Conservation (phyloP, 768 basidiomycete genomes). For the Mycena crocata region DNA sequence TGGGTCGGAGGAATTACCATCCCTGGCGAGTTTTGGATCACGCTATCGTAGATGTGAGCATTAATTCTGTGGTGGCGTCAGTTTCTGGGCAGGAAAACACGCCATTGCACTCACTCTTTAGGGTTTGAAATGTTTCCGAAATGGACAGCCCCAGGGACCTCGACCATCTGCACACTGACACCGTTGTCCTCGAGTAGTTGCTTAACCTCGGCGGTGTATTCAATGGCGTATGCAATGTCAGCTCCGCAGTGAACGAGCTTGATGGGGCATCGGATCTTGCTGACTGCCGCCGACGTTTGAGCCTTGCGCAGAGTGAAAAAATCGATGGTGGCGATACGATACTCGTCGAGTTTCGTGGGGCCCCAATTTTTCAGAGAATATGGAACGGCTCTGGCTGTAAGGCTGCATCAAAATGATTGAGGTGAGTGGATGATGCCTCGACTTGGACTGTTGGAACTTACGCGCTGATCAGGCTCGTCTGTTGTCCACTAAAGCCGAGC, state of each 20-base stretch:
- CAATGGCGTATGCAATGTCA: conserved; percentile 39
- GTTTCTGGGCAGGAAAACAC: background rate
- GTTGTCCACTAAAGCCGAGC: conserved; percentile 30
- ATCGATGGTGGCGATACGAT: conserved; percentile 28
- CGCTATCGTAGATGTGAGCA: conserved; percentile 19
- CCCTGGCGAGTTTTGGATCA: conserved; percentile 21
- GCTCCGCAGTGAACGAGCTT: conserved; percentile 39
- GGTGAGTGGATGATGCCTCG: background rate
- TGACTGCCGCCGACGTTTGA: conserved; percentile 26
- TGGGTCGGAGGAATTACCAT: conserved; percentile 24
- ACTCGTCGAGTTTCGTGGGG: conserved; percentile 8
- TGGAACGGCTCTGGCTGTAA: conserved; percentile 22
- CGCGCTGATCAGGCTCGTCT: conserved; percentile 30
- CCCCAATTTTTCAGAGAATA: conserved; percentile 33
- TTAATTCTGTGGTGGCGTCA: conserved; percentile 20
- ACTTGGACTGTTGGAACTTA: background rate
- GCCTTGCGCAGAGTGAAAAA: conserved; percentile 32
- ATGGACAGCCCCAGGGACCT: conserved; percentile 34
- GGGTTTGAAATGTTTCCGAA: conserved; percentile 34
- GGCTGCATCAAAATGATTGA: conserved; percentile 4
- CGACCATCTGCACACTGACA: conserved; percentile 27
- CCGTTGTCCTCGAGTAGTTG: conserved; percentile 37
- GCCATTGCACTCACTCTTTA: conserved; percentile 25
- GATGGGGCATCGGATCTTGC: conserved; percentile 36
- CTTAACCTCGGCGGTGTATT: conserved; percentile 29